These are phyloP conservation scores for Calonectria montana DNA, from an alignment of 2,329 filamentous ascomycete genomes.

Conservation along the genomic window DNA sequence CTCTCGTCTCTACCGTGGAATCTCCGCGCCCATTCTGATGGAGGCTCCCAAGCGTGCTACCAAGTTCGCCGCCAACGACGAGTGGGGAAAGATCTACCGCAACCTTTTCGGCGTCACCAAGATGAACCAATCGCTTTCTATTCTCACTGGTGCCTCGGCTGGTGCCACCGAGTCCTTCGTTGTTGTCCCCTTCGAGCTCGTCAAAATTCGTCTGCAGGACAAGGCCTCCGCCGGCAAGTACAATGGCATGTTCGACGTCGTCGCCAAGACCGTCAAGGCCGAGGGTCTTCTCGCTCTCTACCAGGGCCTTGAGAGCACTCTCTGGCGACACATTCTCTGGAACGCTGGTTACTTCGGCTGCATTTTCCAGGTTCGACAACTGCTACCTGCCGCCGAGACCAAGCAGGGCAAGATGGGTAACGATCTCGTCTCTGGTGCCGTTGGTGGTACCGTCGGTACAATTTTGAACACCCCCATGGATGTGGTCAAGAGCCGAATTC, in stretches of 20 bases:
- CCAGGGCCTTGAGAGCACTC: slow-evolving; percentile 94
- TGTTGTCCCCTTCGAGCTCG: slow-evolving; percentile 96
- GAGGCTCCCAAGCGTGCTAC: slow-evolving; percentile 93
- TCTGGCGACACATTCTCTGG: slow-evolving; percentile 94
- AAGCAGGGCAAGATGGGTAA: slow-evolving; percentile 87
- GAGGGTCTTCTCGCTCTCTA: slow-evolving; percentile 92
- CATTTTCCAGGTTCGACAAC: slow-evolving; percentile 93
- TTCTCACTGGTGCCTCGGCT: slow-evolving; percentile 93
- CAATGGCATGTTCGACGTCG: slow-evolving; percentile 82
- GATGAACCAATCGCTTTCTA: slow-evolving; percentile 91
- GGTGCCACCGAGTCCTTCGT: slow-evolving; percentile 97
- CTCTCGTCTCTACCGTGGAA: slow-evolving; percentile 94
- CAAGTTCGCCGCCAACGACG: slow-evolving; percentile 99
- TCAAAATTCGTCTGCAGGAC: slow-evolving; percentile 98
- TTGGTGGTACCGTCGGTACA: slow-evolving; percentile 91
- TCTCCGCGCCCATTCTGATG: slow-evolving; percentile 96
- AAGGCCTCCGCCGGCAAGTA: slow-evolving; percentile 92
- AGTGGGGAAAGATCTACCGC: slow-evolving; percentile 96
- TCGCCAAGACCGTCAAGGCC: slow-evolving; percentile 82
- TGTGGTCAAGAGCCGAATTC: slow-evolving; percentile 97
- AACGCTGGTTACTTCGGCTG: slow-evolving; percentile 98
- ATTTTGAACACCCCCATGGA: slow-evolving; percentile 96
- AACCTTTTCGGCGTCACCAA: slow-evolving; percentile 84
- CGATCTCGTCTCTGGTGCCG: slow-evolving; percentile 85
- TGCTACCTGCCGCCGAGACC: slow-evolving; percentile 83